Conservation (phyloP, 768 basidiomycete genomes). For the Amanita subjunquillea region DNA sequence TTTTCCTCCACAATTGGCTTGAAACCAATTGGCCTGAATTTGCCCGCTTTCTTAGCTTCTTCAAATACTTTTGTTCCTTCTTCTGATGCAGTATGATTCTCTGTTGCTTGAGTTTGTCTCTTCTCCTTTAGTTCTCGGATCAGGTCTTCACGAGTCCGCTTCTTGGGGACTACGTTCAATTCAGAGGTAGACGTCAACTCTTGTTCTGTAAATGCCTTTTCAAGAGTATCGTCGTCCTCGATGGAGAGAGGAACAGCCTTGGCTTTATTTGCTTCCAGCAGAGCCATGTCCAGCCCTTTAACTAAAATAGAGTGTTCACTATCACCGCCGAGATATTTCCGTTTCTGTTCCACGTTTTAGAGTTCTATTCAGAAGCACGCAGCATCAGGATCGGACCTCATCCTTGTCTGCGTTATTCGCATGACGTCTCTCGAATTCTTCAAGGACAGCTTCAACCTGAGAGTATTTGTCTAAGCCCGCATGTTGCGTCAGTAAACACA, state of each 20-base stretch:
- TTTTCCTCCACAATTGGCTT: conserved; percentile 48
- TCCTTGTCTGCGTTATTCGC: conserved; percentile 47
- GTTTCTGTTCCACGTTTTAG: conserved; percentile 57
- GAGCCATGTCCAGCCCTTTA: conserved; percentile 81
- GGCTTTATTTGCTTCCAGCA: conserved; percentile 78
- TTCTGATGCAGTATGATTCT: conserved; percentile 16
- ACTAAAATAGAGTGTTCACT: conserved; percentile 79
- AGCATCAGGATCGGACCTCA: conserved; percentile 29
- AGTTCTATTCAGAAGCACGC: conserved; percentile 1
- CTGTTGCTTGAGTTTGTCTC: conserved; percentile 20
- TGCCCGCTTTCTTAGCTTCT: conserved; percentile 37
- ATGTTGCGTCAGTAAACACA: background rate
- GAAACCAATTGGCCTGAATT: conserved; percentile 55
- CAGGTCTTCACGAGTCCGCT: conserved; percentile 73
- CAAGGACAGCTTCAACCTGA: conserved; percentile 71
- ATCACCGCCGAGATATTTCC: conserved; percentile 77
- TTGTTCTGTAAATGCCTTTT: conserved; percentile 55
- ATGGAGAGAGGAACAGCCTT: conserved; percentile 35
- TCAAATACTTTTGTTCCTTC: conserved; percentile 25
- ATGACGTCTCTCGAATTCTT: conserved; percentile 67
- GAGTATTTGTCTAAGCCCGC: background rate
- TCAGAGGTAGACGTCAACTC: conserved; percentile 12
- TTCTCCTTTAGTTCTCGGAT: conserved; percentile 64
- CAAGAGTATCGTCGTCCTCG: conserved; percentile 75
- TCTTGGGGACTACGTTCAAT: conserved; percentile 28